Conservation (phyloP, 2,329 filamentous ascomycete species). For the Hymenoscyphus occultus region DNA sequence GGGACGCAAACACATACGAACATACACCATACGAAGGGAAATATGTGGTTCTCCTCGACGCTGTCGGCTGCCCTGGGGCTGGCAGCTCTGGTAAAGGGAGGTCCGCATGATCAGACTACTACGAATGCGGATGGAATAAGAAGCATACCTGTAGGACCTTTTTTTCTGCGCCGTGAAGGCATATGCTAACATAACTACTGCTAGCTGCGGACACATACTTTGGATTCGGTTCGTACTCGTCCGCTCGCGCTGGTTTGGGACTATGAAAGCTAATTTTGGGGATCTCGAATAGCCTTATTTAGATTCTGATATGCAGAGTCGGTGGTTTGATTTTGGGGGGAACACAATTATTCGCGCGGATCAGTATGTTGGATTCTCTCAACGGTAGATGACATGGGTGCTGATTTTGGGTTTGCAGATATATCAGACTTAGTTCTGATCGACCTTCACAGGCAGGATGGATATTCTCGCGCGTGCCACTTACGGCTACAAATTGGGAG, state of each 20-base stretch:
- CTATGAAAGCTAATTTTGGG: slow-evolving; percentile 3
- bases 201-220: slow-evolving; percentile 83
- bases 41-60: slow-evolving; percentile 33
- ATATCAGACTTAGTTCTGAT: slow-evolving; percentile 89
- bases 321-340: slow-evolving; percentile 99
- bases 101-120: slow-evolving; percentile 37
- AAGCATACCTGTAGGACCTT: slow-evolving; percentile 58
- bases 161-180: background rate
- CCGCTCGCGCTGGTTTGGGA: background rate
- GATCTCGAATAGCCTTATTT: slow-evolving; percentile 73
- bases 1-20: background rate
- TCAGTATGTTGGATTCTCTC: slow-evolving; percentile 49
- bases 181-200: slow-evolving; percentile 25
- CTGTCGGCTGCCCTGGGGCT: slow-evolving; percentile 34
- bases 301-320: slow-evolving; percentile 95
- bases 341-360: slow-evolving; percentile 80
- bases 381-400: slow-evolving; percentile 1
- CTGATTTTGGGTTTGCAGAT: slow-evolving; percentile 51
- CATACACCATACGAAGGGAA: slow-evolving; percentile 13
- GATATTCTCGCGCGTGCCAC: slow-evolving; percentile 88
- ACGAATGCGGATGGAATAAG: slow-evolving; percentile 49
- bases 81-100: slow-evolving; percentile 33
- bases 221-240: slow-evolving; percentile 64
- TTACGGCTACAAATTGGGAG: slow-evolving; percentile 99
- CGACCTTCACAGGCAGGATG: slow-evolving; percentile 87